A percentile compares a stretch with the other conserved stretches of the same genome.
phyloP scores from a whole-genome alignment of 139 green algal species.

The Picochlorum sp. region DNA sequence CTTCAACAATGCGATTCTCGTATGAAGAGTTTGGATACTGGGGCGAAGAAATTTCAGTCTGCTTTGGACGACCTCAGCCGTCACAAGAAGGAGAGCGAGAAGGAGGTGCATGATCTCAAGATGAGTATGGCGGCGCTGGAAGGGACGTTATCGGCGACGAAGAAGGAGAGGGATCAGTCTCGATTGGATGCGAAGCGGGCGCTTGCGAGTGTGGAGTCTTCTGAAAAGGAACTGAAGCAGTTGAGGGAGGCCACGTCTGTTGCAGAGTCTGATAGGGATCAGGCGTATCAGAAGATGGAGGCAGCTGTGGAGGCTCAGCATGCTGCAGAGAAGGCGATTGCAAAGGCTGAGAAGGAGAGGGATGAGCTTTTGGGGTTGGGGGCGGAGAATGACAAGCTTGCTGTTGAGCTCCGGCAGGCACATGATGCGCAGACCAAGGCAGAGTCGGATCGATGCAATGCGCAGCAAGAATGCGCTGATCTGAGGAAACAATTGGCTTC shows the following conservation, averaged over 20 bases:
- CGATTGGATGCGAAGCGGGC: constrained; percentile 6
- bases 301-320: neutral
- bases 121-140: neutral
- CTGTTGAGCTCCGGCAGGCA: neutral
- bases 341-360: neutral
- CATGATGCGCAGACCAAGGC: constrained; percentile 12
- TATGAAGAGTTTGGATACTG: constrained; percentile 3
- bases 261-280: constrained; percentile 5
- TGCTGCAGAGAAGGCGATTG: neutral
- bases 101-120: neutral
- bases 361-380: neutral
- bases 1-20: neutral
- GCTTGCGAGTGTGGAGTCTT: constrained; percentile 3
- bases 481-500: neutral
- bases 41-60: constrained; percentile 2
- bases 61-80: constrained; percentile 1
- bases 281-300: constrained; percentile 10
- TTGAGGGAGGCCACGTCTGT: neutral
- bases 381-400: neutral
- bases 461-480: neutral
- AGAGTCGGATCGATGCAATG: constrained; percentile 2
- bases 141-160: neutral
- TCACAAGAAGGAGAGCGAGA: constrained; percentile 5
- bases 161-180: constrained; percentile 6
- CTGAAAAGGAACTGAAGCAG: neutral